Base-by-base conservation (phyloP, 1,284 basidiomycete genomes). In the Earliella scabrosa region DNA sequence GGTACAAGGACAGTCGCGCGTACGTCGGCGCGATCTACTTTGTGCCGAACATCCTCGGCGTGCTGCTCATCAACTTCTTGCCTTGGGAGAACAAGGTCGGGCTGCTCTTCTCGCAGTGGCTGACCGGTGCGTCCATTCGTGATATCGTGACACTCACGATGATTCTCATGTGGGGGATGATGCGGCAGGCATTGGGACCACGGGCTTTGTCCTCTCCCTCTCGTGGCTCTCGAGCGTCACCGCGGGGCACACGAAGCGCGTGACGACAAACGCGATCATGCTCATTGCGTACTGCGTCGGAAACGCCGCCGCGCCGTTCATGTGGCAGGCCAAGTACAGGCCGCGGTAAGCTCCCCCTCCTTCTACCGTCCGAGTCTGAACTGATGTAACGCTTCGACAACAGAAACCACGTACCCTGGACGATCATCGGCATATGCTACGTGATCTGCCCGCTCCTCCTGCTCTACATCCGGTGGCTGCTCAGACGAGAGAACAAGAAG, bases 161-260 rank as follows among this genome's bases (percentile, higher is more conserved):
- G n/a, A n/a, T n/a, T n/a, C n/a, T n/a, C n/a, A n/a, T n/a, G n/a
- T n/a, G n/a, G n/a, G n/a, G n/a, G n/a, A n/a, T n/a, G n/a, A n/a
- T n/a, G n/a, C n/a, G n/a, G n/a, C 58, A 73, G 89, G 88, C 56
- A 84, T 89, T 45, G 82, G 82, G 9, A 85, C 88, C 0, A 83
- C 88, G 0, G 83, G 82, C 3, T 90, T 90, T 64, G 82, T 85
- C 2, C 78, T 93, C 39, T 79, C 86, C 54, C 73, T 92, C 6
- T 84, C 83, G 11, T 91, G 89, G 89, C 63, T 89, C 23, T 83
- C 81, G 1, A 79, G 70, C 26, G 79, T 87, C n/a, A 90, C 86
- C 0, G 81, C 88, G 1, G 90, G 90, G 0, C 88, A 91, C 68
- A 92, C 89, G 13, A 91, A 91, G 73, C 79, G 82, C 54, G 73